Conservation (phyloP, 768 basidiomycete genomes). For the Lactarius vividus region DNA sequence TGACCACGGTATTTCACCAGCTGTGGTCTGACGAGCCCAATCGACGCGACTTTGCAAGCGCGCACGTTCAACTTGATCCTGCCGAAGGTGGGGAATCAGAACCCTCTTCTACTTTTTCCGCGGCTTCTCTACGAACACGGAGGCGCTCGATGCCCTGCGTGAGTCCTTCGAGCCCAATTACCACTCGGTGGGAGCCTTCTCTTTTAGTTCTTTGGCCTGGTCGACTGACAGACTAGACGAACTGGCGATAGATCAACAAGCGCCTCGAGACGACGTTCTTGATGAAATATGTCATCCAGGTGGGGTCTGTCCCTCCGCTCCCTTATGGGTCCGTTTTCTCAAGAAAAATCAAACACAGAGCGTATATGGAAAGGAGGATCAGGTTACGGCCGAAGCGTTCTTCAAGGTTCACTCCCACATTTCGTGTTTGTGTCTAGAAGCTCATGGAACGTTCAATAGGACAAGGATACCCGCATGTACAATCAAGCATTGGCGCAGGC, state of each 20-base stretch:
- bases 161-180: slow-evolving; percentile 71
- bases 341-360: not conserved
- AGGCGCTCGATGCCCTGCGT: slow-evolving; percentile 51
- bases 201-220: not conserved
- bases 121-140: slow-evolving; percentile 56
- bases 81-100: slow-evolving; percentile 54
- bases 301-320: not conserved
- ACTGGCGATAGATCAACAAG: slow-evolving; percentile 4
- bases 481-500: slow-evolving; percentile 25
- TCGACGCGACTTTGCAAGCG: slow-evolving; percentile 53
- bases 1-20: slow-evolving; percentile 37
- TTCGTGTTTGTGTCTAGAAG: not conserved
- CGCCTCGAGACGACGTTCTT: slow-evolving; percentile 24
- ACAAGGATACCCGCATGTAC: slow-evolving; percentile 24
- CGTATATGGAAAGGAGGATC: slow-evolving; percentile 17
- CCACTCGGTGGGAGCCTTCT: slow-evolving; percentile 47
- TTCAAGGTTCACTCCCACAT: slow-evolving; percentile 18
- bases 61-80: slow-evolving; percentile 63
- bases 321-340: not conserved
- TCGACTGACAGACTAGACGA: not conserved
- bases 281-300: slow-evolving; percentile 17
- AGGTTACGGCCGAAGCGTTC: slow-evolving; percentile 19
- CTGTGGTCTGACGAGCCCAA: slow-evolving; percentile 59
- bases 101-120: slow-evolving; percentile 61
- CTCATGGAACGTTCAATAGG: not conserved